A percentile compares a stretch with the other conserved stretches of the same genome.
phyloP scores from a whole-genome alignment of 768 basidiomycete species.

The Postia placenta region DNA sequence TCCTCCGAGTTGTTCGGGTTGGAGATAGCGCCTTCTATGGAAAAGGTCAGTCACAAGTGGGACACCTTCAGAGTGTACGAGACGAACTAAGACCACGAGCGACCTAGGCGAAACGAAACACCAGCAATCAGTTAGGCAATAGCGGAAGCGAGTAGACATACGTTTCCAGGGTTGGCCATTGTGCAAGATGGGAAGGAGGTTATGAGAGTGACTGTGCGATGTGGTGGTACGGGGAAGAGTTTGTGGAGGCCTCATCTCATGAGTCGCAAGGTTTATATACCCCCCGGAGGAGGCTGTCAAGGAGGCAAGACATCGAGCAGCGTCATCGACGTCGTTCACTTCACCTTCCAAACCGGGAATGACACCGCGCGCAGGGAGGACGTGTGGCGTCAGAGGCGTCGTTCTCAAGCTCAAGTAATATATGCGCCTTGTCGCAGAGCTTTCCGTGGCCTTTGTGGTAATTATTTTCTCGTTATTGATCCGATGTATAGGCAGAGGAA shows the following conservation, averaged over 20 bases:
- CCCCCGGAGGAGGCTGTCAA: neutral
- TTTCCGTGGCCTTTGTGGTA: conserved; percentile 2
- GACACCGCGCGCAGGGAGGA: no score
- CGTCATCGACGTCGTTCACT: no score
- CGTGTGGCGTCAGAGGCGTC: no score
- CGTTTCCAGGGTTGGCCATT: conserved; percentile 16
- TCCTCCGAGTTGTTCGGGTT: conserved; percentile 16
- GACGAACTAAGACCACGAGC: conserved; percentile 13
- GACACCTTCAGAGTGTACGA: neutral
- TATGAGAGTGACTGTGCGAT: neutral
- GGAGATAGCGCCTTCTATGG: conserved; percentile 11
- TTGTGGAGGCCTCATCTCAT: neutral
- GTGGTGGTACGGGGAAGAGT: neutral
- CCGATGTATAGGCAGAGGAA: no score
- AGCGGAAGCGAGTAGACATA: neutral
- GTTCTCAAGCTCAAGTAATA: no score
- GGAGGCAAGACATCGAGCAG: neutral
- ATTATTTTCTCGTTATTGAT: no score
- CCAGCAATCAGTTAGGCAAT: neutral
- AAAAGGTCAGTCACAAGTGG: neutral
- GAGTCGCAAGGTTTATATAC: conserved; percentile 1
- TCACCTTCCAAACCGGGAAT: no score
- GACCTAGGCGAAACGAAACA: conserved; percentile 5
- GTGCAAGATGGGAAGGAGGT: neutral
- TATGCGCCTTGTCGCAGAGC: neutral